Percentiles rank a stretch among this genome's conserved stretches.
Conservation (phyloP, 2,329 filamentous ascomycete genomes). For the Lasiodiplodia gonubiensis region DNA sequence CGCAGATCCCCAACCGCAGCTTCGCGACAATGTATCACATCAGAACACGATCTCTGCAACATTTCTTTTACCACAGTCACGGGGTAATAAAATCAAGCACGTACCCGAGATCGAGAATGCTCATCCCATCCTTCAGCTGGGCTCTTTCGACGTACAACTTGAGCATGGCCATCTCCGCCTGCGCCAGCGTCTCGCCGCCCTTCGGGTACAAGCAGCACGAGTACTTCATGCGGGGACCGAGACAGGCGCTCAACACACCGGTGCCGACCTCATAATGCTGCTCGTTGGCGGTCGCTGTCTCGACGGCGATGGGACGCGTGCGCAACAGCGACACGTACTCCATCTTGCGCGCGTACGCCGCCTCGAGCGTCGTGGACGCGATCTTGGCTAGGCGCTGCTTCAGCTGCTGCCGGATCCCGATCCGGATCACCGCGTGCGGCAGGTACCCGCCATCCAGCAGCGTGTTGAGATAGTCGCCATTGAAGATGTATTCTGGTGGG, state of each 20-base stretch:
- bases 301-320: constrained; percentile 69
- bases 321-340: constrained; percentile 65
- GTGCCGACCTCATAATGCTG: constrained; percentile 78
- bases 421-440: constrained; percentile 65
- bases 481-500: constrained; percentile 17
- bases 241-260: constrained; percentile 63
- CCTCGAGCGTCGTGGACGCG: constrained; percentile 57
- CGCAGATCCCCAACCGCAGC: constrained; percentile 72
- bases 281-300: constrained; percentile 68
- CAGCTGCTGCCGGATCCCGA: constrained; percentile 71
- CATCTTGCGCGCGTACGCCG: constrained; percentile 66
- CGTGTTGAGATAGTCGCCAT: constrained; percentile 30
- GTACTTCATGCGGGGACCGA: constrained; percentile 76
- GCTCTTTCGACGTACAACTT: constrained; percentile 66
- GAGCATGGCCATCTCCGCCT: constrained; percentile 72
- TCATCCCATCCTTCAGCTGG: constrained; percentile 64
- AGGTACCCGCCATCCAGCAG: constrained; percentile 70
- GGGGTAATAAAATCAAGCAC: constrained; percentile 32
- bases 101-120: constrained; percentile 66
- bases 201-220: constrained; percentile 69
- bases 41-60: background rate
- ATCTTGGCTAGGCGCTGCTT: constrained; percentile 65
- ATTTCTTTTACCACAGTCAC: constrained; percentile 31
- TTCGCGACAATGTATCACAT: constrained; percentile 37
- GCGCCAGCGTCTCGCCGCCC: constrained; percentile 65